Evolutionary conservation across 140 eudicot species (phyloP).

Genomic region (Erigeron philadelphicus): DNA sequence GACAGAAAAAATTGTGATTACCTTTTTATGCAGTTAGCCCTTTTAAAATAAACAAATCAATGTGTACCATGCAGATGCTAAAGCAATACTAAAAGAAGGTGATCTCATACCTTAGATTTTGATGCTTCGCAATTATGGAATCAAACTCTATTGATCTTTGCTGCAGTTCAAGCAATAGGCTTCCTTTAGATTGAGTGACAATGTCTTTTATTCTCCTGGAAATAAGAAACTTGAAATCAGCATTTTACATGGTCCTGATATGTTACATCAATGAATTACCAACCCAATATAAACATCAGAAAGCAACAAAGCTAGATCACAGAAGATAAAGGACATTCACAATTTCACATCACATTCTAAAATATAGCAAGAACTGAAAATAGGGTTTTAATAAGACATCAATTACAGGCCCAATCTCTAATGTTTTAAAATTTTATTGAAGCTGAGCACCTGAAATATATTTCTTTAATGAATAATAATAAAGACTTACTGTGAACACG

Average conservation of each 20-base stretch:
- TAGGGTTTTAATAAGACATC: not conserved
- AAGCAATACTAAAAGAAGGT: slow-evolving; percentile 13
- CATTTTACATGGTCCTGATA: not conserved
- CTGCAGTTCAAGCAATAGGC: slow-evolving; percentile 90
- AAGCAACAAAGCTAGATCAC: not conserved
- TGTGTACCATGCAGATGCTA: slow-evolving; percentile 13
- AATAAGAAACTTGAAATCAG: slow-evolving; percentile 13
- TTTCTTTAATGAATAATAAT: not conserved
- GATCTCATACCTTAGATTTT: slow-evolving; percentile 58
- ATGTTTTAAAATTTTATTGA: slow-evolving; percentile 4
- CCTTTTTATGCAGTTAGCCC: slow-evolving; percentile 7
- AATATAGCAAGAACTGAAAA: not conserved
- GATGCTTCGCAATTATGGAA: slow-evolving; percentile 76
- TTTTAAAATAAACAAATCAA: not conserved
- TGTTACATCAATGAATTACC: not conserved
- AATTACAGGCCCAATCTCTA: not conserved
- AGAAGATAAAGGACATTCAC: not conserved
- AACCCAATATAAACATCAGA: not conserved
- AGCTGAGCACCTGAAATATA: slow-evolving; percentile 10
- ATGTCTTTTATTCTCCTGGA: slow-evolving; percentile 84
- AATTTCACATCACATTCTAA: not conserved
- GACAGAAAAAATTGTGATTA: not conserved
- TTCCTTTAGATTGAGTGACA: slow-evolving; percentile 69
- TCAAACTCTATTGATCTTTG: slow-evolving; percentile 87
- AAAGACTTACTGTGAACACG: slow-evolving; percentile 76